Evolutionary conservation across 805 yeast species (phyloP).

Genomic region (Torulaspora gathmanii): DNA sequence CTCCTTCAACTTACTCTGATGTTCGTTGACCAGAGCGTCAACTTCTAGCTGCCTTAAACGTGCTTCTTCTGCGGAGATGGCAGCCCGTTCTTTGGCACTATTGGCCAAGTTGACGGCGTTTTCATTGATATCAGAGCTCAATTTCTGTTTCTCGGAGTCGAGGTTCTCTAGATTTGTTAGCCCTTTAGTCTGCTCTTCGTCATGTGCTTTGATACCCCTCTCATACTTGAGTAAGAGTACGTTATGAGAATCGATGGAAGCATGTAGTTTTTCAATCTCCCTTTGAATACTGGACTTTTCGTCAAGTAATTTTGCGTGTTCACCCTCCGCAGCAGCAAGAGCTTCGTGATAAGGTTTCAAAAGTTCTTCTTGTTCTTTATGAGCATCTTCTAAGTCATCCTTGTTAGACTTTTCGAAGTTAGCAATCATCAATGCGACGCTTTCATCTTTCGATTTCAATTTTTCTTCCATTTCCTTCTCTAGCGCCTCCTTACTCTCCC

Average conservation of each 20-base stretch:
- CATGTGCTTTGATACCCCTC: slow-evolving; percentile 31
- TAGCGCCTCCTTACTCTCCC: slow-evolving; percentile 30
- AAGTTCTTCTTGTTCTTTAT: slow-evolving; percentile 33
- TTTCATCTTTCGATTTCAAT: slow-evolving; percentile 25
- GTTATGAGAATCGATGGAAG: slow-evolving; percentile 35
- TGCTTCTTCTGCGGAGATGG: slow-evolving; percentile 34
- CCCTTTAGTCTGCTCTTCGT: slow-evolving; percentile 31
- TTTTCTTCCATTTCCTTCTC: slow-evolving; percentile 41
- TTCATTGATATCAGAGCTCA: slow-evolving; percentile 22
- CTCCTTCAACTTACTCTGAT: slow-evolving; percentile 36
- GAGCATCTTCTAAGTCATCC: slow-evolving; percentile 30
- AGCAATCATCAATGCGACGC: slow-evolving; percentile 25
- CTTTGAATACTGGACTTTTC: slow-evolving; percentile 37
- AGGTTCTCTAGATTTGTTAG: slow-evolving; percentile 33
- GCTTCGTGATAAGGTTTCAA: slow-evolving; percentile 43
- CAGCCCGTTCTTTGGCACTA: slow-evolving; percentile 38
- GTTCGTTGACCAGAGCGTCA: slow-evolving; percentile 37
- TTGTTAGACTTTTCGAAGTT: slow-evolving; percentile 30
- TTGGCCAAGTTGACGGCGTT: slow-evolving; percentile 27
- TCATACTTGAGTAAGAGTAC: slow-evolving; percentile 35
- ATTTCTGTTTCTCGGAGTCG: slow-evolving; percentile 32
- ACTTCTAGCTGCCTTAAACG: slow-evolving; percentile 38
- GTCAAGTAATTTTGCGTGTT: slow-evolving; percentile 33
- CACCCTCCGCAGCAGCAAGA: slow-evolving; percentile 40
- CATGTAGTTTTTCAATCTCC: slow-evolving; percentile 42